phyloP scores from a whole-genome alignment of 371 early-diverging fungal genomes.

The Rhizopus microsporus region DNA sequence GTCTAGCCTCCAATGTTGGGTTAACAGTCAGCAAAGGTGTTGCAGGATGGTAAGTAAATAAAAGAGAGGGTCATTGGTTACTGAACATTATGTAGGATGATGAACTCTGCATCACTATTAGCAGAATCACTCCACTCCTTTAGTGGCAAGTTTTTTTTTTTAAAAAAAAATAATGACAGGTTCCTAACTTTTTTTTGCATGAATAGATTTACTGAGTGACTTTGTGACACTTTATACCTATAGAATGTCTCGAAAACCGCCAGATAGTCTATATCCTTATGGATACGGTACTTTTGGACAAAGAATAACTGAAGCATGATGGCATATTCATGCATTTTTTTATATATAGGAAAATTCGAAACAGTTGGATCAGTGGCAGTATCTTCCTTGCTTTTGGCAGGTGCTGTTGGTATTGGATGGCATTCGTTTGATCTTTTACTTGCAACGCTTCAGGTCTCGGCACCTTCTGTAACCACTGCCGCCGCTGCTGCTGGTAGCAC shows the following conservation, averaged over 20 bases:
- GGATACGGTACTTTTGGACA: conserved; percentile 55
- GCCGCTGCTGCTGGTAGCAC: conserved; percentile 5
- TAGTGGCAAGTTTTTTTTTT: conserved; percentile 39
- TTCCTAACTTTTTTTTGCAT: not conserved
- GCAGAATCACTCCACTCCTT: conserved; percentile 73
- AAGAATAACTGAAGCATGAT: not conserved
- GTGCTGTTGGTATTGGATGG: conserved; percentile 64
- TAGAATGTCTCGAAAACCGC: conserved; percentile 62
- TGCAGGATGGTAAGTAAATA: conserved; percentile 56
- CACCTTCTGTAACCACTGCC: not conserved
- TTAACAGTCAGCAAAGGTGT: conserved; percentile 67
- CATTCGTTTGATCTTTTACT: conserved; percentile 65
- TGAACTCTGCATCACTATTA: conserved; percentile 71
- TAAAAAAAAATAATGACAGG: not conserved
- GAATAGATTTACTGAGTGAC: conserved; percentile 65
- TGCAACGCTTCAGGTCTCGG: not conserved
- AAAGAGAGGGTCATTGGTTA: not conserved
- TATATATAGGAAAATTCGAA: conserved; percentile 64
- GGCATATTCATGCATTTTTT: not conserved
- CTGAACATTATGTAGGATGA: conserved; percentile 36
- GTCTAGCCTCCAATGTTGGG: conserved; percentile 64
- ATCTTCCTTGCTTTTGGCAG: conserved; percentile 61
- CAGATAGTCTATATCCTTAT: conserved; percentile 62
- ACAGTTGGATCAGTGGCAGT: conserved; percentile 71
- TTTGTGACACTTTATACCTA: conserved; percentile 72